Percentiles rank a stretch among this genome's conserved stretches.
Evolutionary conservation across 164 flowering plant genomes (phyloP).

Genomic region (Vitis cinerea): DNA sequence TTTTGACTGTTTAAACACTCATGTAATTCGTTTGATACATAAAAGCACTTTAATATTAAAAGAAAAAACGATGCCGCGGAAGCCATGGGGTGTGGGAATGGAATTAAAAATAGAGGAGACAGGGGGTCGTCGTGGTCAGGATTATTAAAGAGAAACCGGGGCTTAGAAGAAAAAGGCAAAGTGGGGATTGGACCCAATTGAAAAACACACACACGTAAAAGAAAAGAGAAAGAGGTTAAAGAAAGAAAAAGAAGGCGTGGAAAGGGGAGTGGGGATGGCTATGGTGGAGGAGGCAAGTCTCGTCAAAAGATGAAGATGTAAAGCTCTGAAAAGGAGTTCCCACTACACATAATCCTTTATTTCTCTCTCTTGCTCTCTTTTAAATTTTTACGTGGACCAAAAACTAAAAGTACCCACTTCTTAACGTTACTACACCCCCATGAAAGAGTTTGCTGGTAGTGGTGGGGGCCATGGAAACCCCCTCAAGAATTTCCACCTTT

Average conservation of each 20-base stretch:
- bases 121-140: too few species aligned
- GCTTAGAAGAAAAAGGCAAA: conserved; percentile 7
- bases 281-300: conserved; percentile 34
- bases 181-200: background rate
- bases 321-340: conserved; percentile 38
- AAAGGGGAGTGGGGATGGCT: background rate
- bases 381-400: conserved; percentile 27
- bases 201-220: background rate
- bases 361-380: background rate
- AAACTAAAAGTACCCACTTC: conserved; percentile 13
- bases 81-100: too few species aligned
- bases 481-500: background rate
- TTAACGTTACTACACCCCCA: conserved; percentile 11
- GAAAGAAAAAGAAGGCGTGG: background rate
- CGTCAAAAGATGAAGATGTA: conserved; percentile 36
- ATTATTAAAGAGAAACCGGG: background rate
- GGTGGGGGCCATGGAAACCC: conserved; percentile 11
- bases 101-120: too few species aligned
- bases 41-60: too few species aligned
- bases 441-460: conserved; percentile 10
- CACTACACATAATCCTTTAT: conserved; percentile 10
- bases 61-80: too few species aligned
- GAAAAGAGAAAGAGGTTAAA: background rate
- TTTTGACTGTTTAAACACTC: too few species aligned
- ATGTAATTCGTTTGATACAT: too few species aligned